These are phyloP conservation scores for Stephania yunnanensis DNA, from an alignment of 164 flowering plant species.

Conservation along the genomic window DNA sequence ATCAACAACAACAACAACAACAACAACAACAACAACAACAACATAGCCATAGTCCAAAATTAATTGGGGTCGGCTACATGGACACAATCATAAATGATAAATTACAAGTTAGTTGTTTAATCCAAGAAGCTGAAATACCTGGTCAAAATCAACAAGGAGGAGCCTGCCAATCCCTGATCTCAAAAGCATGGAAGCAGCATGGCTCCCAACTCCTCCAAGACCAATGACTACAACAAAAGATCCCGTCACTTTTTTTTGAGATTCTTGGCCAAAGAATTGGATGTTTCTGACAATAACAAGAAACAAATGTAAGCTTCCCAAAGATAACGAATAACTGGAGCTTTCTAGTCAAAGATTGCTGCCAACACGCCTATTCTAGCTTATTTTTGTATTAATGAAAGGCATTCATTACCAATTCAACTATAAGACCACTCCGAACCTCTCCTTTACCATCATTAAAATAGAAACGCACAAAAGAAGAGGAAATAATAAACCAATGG, in stretches of 20 bases:
- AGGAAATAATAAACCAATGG: too few relatives aligned
- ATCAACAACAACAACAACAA: background rate
- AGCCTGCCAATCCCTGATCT: constrained; percentile 93
- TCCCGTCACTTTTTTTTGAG: constrained; percentile 67
- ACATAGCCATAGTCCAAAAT: too few relatives aligned
- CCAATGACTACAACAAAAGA: constrained; percentile 97
- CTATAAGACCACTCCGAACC: too few relatives aligned
- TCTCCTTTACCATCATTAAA: too few relatives aligned
- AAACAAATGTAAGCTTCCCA: background rate
- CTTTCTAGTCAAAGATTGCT: background rate
- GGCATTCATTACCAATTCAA: too few relatives aligned
- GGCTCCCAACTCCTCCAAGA: constrained; percentile 99
- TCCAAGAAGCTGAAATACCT: constrained; percentile 40
- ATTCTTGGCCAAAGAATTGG: constrained; percentile 84
- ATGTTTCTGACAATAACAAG: constrained; percentile 53
- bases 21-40: too few relatives aligned
- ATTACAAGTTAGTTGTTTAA: background rate
- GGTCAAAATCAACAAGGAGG: constrained; percentile 94
- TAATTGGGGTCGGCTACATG: too few relatives aligned
- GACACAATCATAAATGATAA: too few relatives aligned
- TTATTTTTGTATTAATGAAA: background rate
- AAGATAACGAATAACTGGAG: background rate
- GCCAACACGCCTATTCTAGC: background rate
- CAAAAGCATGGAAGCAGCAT: constrained; percentile 95
- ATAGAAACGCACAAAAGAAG: too few relatives aligned